Base-by-base conservation (phyloP, 1,284 basidiomycete species). In the Boletellus sp. region DNA sequence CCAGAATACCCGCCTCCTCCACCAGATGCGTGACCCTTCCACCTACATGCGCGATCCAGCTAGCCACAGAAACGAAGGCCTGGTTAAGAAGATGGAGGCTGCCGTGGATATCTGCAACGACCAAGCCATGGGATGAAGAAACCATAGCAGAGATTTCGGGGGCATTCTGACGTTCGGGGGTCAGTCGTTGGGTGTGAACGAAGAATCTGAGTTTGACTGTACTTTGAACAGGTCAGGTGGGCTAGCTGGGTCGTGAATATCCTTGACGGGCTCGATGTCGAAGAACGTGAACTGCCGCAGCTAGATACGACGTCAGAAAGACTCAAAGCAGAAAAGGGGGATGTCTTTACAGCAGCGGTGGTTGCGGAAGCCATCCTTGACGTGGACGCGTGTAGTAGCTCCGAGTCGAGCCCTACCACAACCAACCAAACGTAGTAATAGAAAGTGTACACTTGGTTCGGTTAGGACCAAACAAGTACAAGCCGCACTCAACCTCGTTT, bases 271-370 rank as follows among this genome's bases (percentile, higher is more conserved):
- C 4, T 82, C 78, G 12, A 77, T 74, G 56, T 90, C 82, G 61
- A 92, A 92, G 80, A 92, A 92, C 2, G 82, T 78, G 72, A 94
- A 94, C 65, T 92, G 89, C 37, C 88, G 80, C 82, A 88, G 91
- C 89, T 92, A 45, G 2, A 45, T 0, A 35, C 8, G 13, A 22
- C 21, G 43, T 67, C 45, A 63, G 52, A 48, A 35, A 12, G 19
- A 32, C 19, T 32, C 24, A 8, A 2, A 16, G 16, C 1, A 5
- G 16, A 43, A 46, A 38, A 13, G 44, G 48, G 22, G 7, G 22
- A 38, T 2, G 1, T n/a, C 30, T 45, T 6, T 58, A 65, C 63
- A 37, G 61, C 60, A 24, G 56, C 49, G 22, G 42, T 5, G n/a
- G 44, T 28, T 24, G 44, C 15, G 22, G 44, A 35, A 6, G 44